These are phyloP conservation scores for Trametes cingulata DNA, from an alignment of 768 basidiomycete species.

Conservation along the genomic window DNA sequence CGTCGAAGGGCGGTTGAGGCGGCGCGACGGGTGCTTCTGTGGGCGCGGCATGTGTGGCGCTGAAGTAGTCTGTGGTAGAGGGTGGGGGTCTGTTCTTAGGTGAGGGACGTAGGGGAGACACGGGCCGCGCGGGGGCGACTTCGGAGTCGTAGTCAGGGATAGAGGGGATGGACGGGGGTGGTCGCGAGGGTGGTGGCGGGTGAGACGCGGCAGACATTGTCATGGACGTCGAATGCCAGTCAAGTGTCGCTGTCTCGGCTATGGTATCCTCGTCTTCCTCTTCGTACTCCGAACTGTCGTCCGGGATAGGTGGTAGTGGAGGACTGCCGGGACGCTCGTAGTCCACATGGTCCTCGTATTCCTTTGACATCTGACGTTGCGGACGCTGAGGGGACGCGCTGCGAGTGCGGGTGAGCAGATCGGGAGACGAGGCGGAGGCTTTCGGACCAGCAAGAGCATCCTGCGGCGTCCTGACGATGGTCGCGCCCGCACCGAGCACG, in stretches of 20 bases:
- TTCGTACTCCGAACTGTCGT: conserved; percentile 13
- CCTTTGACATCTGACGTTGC: neutral
- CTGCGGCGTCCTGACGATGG: conserved; percentile 75
- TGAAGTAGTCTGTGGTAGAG: conserved; percentile 38
- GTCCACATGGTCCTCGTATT: conserved; percentile 6
- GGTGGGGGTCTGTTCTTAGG: conserved; percentile 30
- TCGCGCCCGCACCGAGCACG: conserved; percentile 69
- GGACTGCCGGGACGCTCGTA: conserved; percentile 15
- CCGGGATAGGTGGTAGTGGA: conserved; percentile 27
- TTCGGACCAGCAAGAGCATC: conserved; percentile 58
- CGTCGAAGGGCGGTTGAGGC: conserved; percentile 58
- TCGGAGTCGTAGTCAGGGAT: conserved; percentile 19
- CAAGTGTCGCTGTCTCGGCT: conserved; percentile 33
- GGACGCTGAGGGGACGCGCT: conserved; percentile 10
- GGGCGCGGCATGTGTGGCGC: conserved; percentile 53
- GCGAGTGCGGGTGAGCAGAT: conserved; percentile 12
- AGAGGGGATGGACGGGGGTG: conserved; percentile 30
- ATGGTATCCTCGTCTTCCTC: conserved; percentile 23
- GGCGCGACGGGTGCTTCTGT: conserved; percentile 45
- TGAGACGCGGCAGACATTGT: conserved; percentile 49
- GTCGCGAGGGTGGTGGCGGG: conserved; percentile 37
- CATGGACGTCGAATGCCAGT: conserved; percentile 57
- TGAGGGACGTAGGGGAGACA: conserved; percentile 23
- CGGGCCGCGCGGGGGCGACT: conserved; percentile 14
- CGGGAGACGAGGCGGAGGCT: conserved; percentile 21